Evolutionary conservation across 2,329 filamentous ascomycete species (phyloP).

Genomic region (Penicillium sp.): DNA sequence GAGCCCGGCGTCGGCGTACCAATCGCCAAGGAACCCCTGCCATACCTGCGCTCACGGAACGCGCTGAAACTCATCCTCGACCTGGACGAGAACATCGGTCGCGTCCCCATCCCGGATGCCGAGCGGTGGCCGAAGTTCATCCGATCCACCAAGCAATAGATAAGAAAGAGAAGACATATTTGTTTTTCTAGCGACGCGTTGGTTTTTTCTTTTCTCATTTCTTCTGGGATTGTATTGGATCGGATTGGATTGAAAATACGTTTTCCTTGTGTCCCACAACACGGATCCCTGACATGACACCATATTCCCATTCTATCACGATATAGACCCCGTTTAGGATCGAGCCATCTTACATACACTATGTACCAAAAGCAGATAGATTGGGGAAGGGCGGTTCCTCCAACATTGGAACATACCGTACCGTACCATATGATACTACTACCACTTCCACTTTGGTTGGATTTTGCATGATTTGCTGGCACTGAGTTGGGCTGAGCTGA

Average conservation of each 20-base stretch:
- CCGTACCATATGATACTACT: not conserved
- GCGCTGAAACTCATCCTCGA: slow-evolving; percentile 95
- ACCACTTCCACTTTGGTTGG: not conserved
- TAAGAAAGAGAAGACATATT: slow-evolving; percentile 26
- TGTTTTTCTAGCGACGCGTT: slow-evolving; percentile 34
- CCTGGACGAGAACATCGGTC: slow-evolving; percentile 90
- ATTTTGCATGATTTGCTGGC: slow-evolving; percentile 19
- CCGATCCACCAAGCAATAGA: slow-evolving; percentile 34
- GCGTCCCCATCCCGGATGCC: slow-evolving; percentile 62
- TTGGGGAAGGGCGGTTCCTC: slow-evolving; percentile 10
- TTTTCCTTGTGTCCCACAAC: slow-evolving; percentile 27
- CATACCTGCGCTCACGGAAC: slow-evolving; percentile 78
- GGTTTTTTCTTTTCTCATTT: slow-evolving; percentile 20
- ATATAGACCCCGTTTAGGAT: not conserved
- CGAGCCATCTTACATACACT: not conserved
- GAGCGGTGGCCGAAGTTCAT: slow-evolving; percentile 46
- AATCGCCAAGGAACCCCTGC: slow-evolving; percentile 67
- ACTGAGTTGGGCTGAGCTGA: too few relatives aligned
- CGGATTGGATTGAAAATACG: slow-evolving; percentile 24
- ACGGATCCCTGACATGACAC: slow-evolving; percentile 10
- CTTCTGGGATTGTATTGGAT: slow-evolving; percentile 21
- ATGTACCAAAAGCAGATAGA: slow-evolving; percentile 29
- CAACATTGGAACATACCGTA: not conserved
- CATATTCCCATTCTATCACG: not conserved
- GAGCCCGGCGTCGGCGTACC: slow-evolving; percentile 68